These are phyloP conservation scores for Emydomyces testavorans DNA, from an alignment of 2,329 filamentous ascomycete genomes.

Conservation along the genomic window DNA sequence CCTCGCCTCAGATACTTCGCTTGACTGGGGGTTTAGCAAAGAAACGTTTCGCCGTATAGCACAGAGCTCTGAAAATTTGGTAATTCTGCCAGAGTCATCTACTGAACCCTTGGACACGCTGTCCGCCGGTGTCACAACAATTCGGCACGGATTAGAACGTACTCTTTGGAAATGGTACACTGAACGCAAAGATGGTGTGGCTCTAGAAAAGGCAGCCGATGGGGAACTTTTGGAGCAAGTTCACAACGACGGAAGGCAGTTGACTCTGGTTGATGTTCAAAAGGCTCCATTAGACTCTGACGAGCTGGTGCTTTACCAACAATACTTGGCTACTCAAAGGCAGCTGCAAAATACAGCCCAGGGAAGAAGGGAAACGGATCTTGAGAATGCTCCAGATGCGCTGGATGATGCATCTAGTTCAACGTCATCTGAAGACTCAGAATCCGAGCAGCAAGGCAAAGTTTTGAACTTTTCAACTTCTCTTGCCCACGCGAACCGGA, in stretches of 20 bases:
- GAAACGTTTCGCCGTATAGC: conserved; percentile 65
- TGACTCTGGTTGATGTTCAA: conserved; percentile 51
- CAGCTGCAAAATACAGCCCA: conserved; percentile 76
- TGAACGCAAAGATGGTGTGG: conserved; percentile 53
- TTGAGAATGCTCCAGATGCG: conserved; percentile 63
- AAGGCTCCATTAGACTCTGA: conserved; percentile 58
- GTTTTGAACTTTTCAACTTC: conserved; percentile 80
- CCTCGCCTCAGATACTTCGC: conserved; percentile 74
- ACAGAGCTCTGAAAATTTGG: conserved; percentile 64
- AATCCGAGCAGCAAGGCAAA: conserved; percentile 81
- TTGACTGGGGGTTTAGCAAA: conserved; percentile 93
- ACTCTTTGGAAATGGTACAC: conserved; percentile 73
- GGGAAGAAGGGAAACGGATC: conserved; percentile 51
- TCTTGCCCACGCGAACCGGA: conserved; percentile 69
- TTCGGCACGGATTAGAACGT: conserved; percentile 52
- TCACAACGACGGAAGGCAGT: conserved; percentile 50
- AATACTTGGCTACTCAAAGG: conserved; percentile 78
- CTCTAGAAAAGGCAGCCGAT: conserved; percentile 44
- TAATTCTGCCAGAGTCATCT: conserved; percentile 65
- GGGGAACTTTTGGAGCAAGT: conserved; percentile 56
- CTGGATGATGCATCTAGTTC: conserved; percentile 71
- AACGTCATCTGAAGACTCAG: conserved; percentile 78
- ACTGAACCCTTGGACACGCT: conserved; percentile 20
- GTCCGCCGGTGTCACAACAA: conserved; percentile 17
- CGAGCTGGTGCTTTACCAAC: conserved; percentile 74